Evolutionary conservation across 1,284 basidiomycete species (phyloP), one percentile per base, ranked within the genome.

Genomic region (Laetiporus sulphureus): DNA sequence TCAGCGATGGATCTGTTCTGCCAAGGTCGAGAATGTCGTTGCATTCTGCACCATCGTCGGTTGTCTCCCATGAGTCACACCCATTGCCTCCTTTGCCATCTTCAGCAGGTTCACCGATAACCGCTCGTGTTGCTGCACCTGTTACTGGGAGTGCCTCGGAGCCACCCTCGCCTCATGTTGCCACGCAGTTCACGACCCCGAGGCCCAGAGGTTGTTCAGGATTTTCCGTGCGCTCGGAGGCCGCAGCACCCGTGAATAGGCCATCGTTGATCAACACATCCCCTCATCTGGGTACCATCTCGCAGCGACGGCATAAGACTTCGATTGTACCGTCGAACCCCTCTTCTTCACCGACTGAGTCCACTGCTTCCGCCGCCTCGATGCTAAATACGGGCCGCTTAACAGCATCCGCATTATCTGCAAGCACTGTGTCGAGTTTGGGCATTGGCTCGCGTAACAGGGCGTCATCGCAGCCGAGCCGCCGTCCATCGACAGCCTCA

Each of bases 381-480:
- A 68, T 71, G 12, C 57, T 64, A 25, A 57, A 63, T 32, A 69
- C 66, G 58, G 59, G 61, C 32, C 55, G 52, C 30, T 38, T 61
- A 24, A 58, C 66, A n/a, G 60, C 66, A 44, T 68, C 72, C 32
- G 68, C 69, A 32, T 52, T 71, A 30, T 65, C 73, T 45, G 52
- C 66, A 33, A 58, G 60, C 45, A 60, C 66, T 43, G 50, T 62
- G 40, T 54, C 57, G 41, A 60, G 51, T 32, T 43, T 63, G 2
- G 55, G 56, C 8, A 54, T 59, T 8, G 50, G 49, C 13, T 72
- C 72, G 25, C 74, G 85, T 42, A 71, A 55, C 47, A 74, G 86
- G 32, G 81, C 80, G 38, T 75, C 71, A 16, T 85, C 83, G 27
- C 82, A 84, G 48, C 83, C 83, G 34, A 79, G 77, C 24, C 72